phyloP scores from a whole-genome alignment of 495 filamentous ascomycete genomes.

The Eremomyces bilateralis region DNA sequence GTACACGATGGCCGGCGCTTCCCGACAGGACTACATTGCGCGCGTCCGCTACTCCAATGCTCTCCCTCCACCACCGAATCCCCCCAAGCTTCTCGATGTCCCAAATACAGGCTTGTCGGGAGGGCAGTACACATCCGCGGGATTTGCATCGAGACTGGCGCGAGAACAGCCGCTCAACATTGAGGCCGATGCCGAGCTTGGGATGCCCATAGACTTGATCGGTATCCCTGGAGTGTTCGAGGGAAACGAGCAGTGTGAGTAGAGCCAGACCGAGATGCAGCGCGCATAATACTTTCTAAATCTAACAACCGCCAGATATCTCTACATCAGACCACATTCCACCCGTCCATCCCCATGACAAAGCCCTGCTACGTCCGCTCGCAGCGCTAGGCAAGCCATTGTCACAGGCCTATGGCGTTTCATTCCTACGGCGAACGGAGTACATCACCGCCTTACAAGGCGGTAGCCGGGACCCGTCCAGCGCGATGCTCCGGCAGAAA shows the following conservation, averaged over 20 bases:
- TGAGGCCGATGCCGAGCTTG: constrained; percentile 90
- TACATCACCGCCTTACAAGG: constrained; percentile 59
- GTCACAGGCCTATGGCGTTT: constrained; percentile 44
- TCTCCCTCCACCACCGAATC: constrained; percentile 76
- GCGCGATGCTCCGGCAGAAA: constrained; percentile 14
- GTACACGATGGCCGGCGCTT: too few relatives aligned
- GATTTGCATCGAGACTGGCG: constrained; percentile 68
- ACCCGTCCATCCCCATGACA: constrained; percentile 58
- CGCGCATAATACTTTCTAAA: constrained; percentile 2
- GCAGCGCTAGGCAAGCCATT: constrained; percentile 60
- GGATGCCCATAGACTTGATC: constrained; percentile 89
- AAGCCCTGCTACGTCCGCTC: constrained; percentile 55
- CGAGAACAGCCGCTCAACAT: constrained; percentile 87
- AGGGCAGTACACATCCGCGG: constrained; percentile 65
- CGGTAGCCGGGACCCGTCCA: constrained; percentile 23
- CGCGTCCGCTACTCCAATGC: constrained; percentile 87
- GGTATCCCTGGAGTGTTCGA: constrained; percentile 88
- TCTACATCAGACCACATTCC: constrained; percentile 48
- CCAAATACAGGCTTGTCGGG: constrained; percentile 70
- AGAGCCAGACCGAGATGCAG: too few relatives aligned
- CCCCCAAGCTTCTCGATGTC: constrained; percentile 90
- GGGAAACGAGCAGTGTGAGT: constrained; percentile 84
- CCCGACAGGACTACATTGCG: constrained; percentile 90
- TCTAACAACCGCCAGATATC: constrained; percentile 35
- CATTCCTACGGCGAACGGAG: constrained; percentile 88